These are phyloP conservation scores for Astragalus membranaceus DNA, from an alignment of 306 rosid genomes.

Conservation along the genomic window DNA sequence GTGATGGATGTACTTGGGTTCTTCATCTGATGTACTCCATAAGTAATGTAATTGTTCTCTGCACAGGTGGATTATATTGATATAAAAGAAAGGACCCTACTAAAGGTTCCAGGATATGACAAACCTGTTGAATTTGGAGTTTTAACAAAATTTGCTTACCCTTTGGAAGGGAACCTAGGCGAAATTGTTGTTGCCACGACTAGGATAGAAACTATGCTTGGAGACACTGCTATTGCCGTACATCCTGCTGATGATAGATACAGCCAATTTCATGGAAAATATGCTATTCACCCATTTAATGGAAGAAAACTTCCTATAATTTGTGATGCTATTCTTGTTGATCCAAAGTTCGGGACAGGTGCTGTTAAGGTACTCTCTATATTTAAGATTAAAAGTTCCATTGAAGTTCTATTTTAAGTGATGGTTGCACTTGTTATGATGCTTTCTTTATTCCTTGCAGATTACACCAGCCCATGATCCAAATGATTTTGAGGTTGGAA, in stretches of 20 bases:
- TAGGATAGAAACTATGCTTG: conserved; percentile 95
- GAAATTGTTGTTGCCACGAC: conserved; percentile 95
- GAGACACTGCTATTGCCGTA: conserved; percentile 90
- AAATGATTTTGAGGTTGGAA: conserved; percentile 90
- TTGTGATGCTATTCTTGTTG: conserved; percentile 86
- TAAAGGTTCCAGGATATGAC: conserved; percentile 78
- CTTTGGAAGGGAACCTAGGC: conserved; percentile 72
- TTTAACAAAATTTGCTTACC: conserved; percentile 80
- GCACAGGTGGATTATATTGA: conserved; percentile 83
- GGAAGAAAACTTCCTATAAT: conserved; percentile 74
- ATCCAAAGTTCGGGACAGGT: conserved; percentile 83
- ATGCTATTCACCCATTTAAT: conserved; percentile 83
- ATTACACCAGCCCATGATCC: conserved; percentile 99
- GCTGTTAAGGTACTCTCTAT: conserved; percentile 79
- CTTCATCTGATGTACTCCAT: neutral
- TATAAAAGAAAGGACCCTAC: conserved; percentile 62
- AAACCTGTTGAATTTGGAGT: conserved; percentile 82
- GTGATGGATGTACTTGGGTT: neutral
- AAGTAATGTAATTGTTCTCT: conserved; percentile 16
- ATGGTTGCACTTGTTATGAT: conserved; percentile 2
- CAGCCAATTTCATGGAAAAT: conserved; percentile 72
- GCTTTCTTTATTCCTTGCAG: conserved; percentile 40
- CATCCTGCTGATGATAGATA: conserved; percentile 77
- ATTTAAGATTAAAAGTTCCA: neutral
- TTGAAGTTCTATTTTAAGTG: conserved; percentile 2